phyloP scores from a whole-genome alignment of 2,329 filamentous ascomycete genomes.

The Ophiostoma populinum region DNA sequence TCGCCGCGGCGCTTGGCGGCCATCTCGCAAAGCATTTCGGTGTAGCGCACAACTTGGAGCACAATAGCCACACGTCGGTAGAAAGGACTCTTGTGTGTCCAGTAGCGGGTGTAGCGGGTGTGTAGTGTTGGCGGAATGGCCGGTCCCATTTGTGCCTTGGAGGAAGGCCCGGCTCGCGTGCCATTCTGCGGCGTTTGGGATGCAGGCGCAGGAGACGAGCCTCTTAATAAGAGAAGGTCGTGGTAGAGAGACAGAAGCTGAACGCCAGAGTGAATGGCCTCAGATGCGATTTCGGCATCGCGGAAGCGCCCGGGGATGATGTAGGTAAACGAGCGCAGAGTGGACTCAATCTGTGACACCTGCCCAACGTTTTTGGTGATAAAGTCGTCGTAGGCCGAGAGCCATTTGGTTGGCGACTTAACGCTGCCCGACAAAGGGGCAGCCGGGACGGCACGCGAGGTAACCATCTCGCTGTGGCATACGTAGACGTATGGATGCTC shows the following conservation, averaged over 20 bases:
- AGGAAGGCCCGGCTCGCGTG: slow-evolving; percentile 24
- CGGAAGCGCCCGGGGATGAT: slow-evolving; percentile 84
- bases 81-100: slow-evolving; percentile 43
- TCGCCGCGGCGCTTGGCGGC: slow-evolving; percentile 74
- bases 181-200: background rate
- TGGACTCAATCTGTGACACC: slow-evolving; percentile 88
- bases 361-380: slow-evolving; percentile 89
- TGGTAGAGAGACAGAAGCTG: slow-evolving; percentile 87
- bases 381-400: slow-evolving; percentile 67
- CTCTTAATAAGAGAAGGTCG: slow-evolving; percentile 60
- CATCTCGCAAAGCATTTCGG: slow-evolving; percentile 96
- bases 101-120: slow-evolving; percentile 49
- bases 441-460: background rate
- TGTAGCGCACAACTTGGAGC: slow-evolving; percentile 84
- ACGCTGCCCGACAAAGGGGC: background rate
- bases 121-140: slow-evolving; percentile 22
- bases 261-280: slow-evolving; percentile 76
- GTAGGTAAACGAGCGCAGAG: slow-evolving; percentile 81
- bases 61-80: slow-evolving; percentile 71
- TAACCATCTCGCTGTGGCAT: background rate
- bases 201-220: background rate
- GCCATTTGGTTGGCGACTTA: slow-evolving; percentile 42
- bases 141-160: slow-evolving; percentile 19
- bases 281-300: slow-evolving; percentile 87
- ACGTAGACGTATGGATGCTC: background rate